Evolutionary conservation across 768 basidiomycete species (phyloP), one percentile per base, ranked within the genome.

Genomic region (Mycena filopes): DNA sequence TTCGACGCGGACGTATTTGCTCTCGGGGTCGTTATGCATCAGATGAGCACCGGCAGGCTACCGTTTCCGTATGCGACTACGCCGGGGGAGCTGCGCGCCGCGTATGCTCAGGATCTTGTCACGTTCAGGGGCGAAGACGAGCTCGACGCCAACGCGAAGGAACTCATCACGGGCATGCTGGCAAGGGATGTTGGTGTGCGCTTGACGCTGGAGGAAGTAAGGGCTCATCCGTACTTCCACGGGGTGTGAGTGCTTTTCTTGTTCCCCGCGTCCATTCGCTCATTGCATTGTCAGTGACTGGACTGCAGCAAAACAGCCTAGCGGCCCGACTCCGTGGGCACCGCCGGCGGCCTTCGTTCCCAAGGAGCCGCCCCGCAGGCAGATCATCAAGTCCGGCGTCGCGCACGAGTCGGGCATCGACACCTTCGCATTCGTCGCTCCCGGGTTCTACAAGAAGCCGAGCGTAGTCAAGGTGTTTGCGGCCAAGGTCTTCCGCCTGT

Each of bases 1-100:
- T 72, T 58, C 36, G 65, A 68, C 21, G 70, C 62, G 2, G 92
- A 94, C 66, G 81, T 93, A 46, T 94, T 92, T 92, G 89, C 90
- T 0, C 69, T 92, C 15, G 92, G 92, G 0, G 84, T 91, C 51
- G 82, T 91, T 42, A 82, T 94, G 7, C 88, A 90, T 71, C 84
- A 86, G 21, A 80, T 94, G 26, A 78, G 93, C 21, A 86, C 86
- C 0, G 90, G 90, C 3, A 76, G 82, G 48, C 50, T 29, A 29
- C 50, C 61, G 0, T 63, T 41, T n/a, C n/a, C n/a, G 2, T 47
- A 31, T 2, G 29, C 45, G 9, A n/a, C 29, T 3, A 45, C 50
- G 2, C 15, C 36, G 36, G 31, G 28, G 7, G 38, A 42, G n/a
- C n/a, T 31, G 6, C 40, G 23, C 28, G 66, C 33, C 18, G n/a